Base-by-base conservation (phyloP, 192 early-diverging fungal species). In the Coemansia sp. region DNA sequence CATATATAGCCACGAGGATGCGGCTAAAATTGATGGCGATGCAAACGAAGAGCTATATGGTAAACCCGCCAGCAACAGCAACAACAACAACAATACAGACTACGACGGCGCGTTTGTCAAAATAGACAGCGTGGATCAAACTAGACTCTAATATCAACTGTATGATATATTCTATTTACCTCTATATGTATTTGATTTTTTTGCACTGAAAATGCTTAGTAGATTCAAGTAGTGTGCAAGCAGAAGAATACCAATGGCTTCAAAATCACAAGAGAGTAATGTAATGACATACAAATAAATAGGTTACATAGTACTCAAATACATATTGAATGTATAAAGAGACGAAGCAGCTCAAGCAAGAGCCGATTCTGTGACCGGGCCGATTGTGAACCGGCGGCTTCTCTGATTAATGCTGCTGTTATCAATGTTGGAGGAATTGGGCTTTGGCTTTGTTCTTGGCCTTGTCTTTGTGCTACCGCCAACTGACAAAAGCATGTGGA, bases 361-460 rank as follows among this genome's bases (percentile, higher is more conserved):
- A 12, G 67, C 67, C 13, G 67, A 40, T 56, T 61, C 67, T 8
- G 67, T 39, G 9, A 37, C 40, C 11, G 67, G 44, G 59, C 46
- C 48, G 38, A 69, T 42, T 11, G 59, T 69, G 20, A 32, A 69
- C 44, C 67, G 67, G 46, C 59, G 59, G 49, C 37, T 22, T 19
- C 59, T 56, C 49, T 41, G 51, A 22, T 22, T 17, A 5, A 13
- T 57, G 65, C 4, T 45, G 13, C 25, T 54, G 41, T 17, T 16
- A 17, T 17, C 48, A 22, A 25, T 13, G 10, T 54, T 10, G 2
- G 51, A 11, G 20, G 51, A 25, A 54, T 54, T 54, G 19, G 20
- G 20, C 7, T 4, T 22, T 20, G 44, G 7, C 44, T 63, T 40
- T 45, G 43, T 19, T 43, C 7, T 22, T 20, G 25, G 7, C 20